Percentiles rank a stretch among this genome's conserved stretches.
Conservation (phyloP, 345 rosid genomes). For the Microthlaspi erraticum region DNA sequence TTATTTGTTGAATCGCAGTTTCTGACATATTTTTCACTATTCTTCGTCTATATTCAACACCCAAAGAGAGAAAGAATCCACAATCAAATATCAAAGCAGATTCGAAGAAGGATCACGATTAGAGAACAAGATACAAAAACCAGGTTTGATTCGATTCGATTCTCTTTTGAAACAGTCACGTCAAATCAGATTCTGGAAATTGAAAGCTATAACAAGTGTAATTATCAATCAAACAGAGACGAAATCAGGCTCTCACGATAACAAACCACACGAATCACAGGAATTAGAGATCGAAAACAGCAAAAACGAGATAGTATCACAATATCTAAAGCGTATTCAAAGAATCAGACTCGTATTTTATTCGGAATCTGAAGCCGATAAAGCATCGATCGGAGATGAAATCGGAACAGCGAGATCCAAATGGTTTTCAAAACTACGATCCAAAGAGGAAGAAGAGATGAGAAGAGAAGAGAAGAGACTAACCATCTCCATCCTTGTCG, state of each 20-base stretch:
- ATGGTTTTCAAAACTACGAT: constrained; percentile 8
- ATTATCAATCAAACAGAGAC: background rate
- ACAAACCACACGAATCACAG: background rate
- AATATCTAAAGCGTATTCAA: background rate
- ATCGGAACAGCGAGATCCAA: constrained; percentile 5
- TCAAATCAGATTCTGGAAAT: background rate
- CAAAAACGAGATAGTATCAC: background rate
- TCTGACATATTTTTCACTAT: background rate
- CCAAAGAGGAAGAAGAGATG: background rate
- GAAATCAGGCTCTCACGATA: background rate
- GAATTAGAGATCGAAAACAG: background rate
- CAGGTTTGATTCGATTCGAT: background rate
- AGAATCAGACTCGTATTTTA: background rate
- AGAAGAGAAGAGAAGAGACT: background rate
- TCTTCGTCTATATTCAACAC: background rate
- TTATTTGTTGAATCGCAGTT: background rate
- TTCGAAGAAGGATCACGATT: background rate
- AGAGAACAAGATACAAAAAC: background rate
- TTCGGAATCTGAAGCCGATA: constrained; percentile 3
- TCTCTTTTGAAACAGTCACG: background rate
- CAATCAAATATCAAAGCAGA: background rate
- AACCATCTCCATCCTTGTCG: constrained; percentile 47
- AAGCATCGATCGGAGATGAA: background rate
- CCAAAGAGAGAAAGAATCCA: background rate
- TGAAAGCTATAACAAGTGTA: background rate